Conservation (phyloP, 2,329 filamentous ascomycete species). For the Hymenotorrendiella dingleyae region DNA sequence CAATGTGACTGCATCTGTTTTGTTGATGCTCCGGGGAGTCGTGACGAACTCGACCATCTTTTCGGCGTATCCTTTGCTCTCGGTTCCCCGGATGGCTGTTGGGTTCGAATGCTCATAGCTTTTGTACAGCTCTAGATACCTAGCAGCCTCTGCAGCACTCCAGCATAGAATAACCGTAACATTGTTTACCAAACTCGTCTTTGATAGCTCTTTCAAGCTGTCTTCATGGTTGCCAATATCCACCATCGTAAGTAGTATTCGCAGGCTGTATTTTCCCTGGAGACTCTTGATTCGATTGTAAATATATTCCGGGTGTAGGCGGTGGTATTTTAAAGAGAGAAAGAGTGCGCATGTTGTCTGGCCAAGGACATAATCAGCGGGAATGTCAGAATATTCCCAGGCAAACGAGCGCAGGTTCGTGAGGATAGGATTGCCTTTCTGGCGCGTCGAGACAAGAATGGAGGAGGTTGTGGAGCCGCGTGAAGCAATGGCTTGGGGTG, state of each 20-base stretch:
- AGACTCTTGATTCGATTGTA: slow-evolving; percentile 85
- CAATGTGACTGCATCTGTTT: slow-evolving; percentile 84
- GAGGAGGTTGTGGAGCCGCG: slow-evolving; percentile 60
- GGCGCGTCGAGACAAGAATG: slow-evolving; percentile 84
- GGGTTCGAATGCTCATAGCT: slow-evolving; percentile 81
- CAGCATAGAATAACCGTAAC: slow-evolving; percentile 89
- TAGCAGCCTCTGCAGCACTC: slow-evolving; percentile 87
- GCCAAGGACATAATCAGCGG: slow-evolving; percentile 86
- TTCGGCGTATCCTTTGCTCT: slow-evolving; percentile 78
- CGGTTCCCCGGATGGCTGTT: slow-evolving; percentile 76
- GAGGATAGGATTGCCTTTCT: slow-evolving; percentile 92
- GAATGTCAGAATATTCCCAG: slow-evolving; percentile 98
- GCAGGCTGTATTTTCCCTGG: slow-evolving; percentile 78
- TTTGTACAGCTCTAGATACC: slow-evolving; percentile 94
- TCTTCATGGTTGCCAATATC: slow-evolving; percentile 96
- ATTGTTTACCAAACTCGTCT: slow-evolving; percentile 88
- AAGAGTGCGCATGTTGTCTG: slow-evolving; percentile 86
- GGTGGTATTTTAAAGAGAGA: slow-evolving; percentile 92
- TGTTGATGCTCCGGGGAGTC: slow-evolving; percentile 83
- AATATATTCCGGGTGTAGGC: slow-evolving; percentile 94
- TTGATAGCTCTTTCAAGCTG: slow-evolving; percentile 79
- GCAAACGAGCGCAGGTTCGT: slow-evolving; percentile 73
- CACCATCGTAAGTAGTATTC: slow-evolving; percentile 83
- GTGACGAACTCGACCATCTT: slow-evolving; percentile 90
- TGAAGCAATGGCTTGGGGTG: slow-evolving; percentile 74